These are phyloP conservation scores for Helichrysum umbraculigerum DNA, from an alignment of 129 eudicot genomes.

Conservation along the genomic window DNA sequence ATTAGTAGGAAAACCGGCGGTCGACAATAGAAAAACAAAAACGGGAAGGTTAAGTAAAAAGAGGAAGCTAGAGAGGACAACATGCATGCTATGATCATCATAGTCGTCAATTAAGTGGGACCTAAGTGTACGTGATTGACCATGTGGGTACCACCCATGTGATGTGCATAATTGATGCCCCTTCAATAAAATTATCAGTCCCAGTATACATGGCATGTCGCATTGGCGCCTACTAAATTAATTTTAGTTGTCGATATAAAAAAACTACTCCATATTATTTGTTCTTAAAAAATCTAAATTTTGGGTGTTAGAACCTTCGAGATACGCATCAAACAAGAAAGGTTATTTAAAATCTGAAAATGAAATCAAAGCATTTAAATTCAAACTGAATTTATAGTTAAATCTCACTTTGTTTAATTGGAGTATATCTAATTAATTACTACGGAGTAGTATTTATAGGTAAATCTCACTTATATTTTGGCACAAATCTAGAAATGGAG, in stretches of 20 bases:
- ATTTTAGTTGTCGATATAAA: no score
- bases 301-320: background rate
- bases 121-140: conserved; percentile 25
- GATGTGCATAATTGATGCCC: conserved; percentile 24
- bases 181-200: background rate
- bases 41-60: background rate
- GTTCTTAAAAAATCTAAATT: background rate
- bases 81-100: background rate
- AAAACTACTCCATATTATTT: no score
- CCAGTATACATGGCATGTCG: conserved; percentile 2
- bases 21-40: conserved; percentile 19
- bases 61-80: background rate
- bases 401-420: no score
- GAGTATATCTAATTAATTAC: no score
- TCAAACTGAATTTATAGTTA: no score
- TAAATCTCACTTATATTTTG: no score
- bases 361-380: background rate
- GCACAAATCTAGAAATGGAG: no score
- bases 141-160: conserved; percentile 29
- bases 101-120: conserved; percentile 18
- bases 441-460: no score
- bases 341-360: no score
- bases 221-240: background rate
- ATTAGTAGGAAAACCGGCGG: conserved; percentile 10
- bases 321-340: background rate